Percentiles rank a stretch among this genome's conserved stretches.
Evolutionary conservation across 257 asterid genomes (phyloP).

Genomic region (Ballota nigra): DNA sequence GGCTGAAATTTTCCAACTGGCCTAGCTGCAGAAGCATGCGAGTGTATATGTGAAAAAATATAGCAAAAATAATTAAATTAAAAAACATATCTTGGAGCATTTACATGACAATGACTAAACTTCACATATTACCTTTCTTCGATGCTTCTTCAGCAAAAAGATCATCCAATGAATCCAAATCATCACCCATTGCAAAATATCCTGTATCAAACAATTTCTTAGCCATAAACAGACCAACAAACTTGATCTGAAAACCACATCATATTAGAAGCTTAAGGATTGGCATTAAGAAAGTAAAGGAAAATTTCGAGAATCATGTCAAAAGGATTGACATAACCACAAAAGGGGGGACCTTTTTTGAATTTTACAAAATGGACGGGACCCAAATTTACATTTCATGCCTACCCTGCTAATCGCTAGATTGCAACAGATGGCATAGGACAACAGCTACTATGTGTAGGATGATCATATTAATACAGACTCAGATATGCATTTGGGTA

Average conservation of each 20-base stretch:
- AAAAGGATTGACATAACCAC: background rate
- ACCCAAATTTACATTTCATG: background rate
- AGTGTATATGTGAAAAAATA: background rate
- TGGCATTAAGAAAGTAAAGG: background rate
- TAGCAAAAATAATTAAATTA: background rate
- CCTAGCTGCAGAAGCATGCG: conserved; percentile 40
- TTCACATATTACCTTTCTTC: conserved; percentile 39
- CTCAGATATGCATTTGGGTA: background rate
- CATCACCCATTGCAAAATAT: conserved; percentile 28
- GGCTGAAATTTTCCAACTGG: conserved; percentile 64
- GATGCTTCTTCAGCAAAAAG: conserved; percentile 25
- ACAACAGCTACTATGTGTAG: background rate
- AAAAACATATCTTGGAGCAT: background rate
- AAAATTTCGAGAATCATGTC: background rate
- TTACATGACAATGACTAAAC: background rate
- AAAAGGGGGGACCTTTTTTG: background rate
- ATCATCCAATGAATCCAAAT: conserved; percentile 41
- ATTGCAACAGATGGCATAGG: background rate
- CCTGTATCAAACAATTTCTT: conserved; percentile 20
- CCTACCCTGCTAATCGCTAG: background rate
- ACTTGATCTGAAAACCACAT: background rate
- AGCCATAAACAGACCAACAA: background rate
- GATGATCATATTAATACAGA: background rate
- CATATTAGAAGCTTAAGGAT: background rate
- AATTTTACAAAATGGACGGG: background rate